Conservation (phyloP, 2,329 filamentous ascomycete genomes). For the Colletotrichum sp. region DNA sequence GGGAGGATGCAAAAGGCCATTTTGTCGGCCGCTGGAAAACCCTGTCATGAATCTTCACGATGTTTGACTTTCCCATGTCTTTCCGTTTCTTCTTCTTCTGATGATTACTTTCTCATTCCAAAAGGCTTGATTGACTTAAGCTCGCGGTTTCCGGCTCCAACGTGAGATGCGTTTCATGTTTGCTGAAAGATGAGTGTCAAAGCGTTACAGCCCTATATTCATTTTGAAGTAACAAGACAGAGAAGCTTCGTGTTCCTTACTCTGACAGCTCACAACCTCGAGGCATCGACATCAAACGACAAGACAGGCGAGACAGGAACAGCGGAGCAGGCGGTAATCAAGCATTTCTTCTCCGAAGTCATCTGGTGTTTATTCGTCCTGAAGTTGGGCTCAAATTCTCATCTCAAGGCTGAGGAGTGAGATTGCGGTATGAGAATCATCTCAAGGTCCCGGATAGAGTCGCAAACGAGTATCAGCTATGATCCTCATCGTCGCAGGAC, state of each 20-base stretch:
- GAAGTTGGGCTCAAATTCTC: not conserved
- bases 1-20: not conserved
- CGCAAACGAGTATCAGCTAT: slow-evolving; percentile 21
- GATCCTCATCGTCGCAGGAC: slow-evolving; percentile 8
- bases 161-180: slow-evolving; percentile 11
- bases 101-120: slow-evolving; percentile 1
- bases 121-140: slow-evolving; percentile 31
- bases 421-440: slow-evolving; percentile 16
- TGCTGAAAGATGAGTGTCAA: slow-evolving; percentile 9
- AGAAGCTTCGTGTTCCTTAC: not conserved
- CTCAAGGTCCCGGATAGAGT: slow-evolving; percentile 3
- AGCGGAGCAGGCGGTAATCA: not conserved
- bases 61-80: slow-evolving; percentile 17
- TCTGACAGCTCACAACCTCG: slow-evolving; percentile 6
- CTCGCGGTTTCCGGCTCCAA: slow-evolving; percentile 3
- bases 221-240: not conserved
- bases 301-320: not conserved
- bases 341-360: not conserved
- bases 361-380: not conserved
- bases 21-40: not conserved
- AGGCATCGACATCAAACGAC: not conserved
- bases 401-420: slow-evolving; percentile 1
- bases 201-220: slow-evolving; percentile 11
- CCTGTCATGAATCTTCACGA: not conserved
- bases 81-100: slow-evolving; percentile 11